Percentiles rank a stretch among this genome's conserved stretches.
Evolutionary conservation across 148 eudicot species (phyloP).

Genomic region (Cornus controversa): DNA sequence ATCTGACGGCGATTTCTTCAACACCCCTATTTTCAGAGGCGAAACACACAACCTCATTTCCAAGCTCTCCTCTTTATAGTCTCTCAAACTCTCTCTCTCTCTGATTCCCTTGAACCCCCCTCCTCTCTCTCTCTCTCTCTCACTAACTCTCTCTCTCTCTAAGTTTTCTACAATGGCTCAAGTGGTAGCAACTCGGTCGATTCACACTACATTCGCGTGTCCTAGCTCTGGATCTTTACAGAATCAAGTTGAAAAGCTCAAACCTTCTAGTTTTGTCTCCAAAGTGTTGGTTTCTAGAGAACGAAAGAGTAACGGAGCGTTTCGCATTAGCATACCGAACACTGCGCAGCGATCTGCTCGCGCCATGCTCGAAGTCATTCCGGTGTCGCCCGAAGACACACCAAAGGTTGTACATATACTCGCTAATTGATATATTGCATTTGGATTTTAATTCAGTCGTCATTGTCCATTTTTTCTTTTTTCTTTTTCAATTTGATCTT

Average conservation of each 20-base stretch:
- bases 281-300: conserved; percentile 10
- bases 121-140: background rate
- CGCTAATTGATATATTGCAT: conserved; percentile 1
- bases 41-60: background rate
- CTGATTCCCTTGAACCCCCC: background rate
- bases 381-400: conserved; percentile 64
- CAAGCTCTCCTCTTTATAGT: background rate
- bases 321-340: conserved; percentile 23
- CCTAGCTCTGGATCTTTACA: conserved; percentile 28
- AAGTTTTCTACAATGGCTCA: conserved; percentile 33
- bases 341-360: conserved; percentile 33
- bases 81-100: background rate
- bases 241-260: conserved; percentile 28
- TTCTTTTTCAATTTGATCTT: background rate
- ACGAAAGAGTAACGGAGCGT: conserved; percentile 8
- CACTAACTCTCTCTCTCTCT: conserved; percentile 6
- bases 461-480: background rate
- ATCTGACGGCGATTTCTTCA: conserved; percentile 36
- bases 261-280: conserved; percentile 27
- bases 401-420: conserved; percentile 32
- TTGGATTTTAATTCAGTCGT: background rate
- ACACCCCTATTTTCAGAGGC: background rate
- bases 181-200: conserved; percentile 40
- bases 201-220: conserved; percentile 28
- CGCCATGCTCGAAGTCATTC: conserved; percentile 45